Evolutionary conservation across 1,139 yeast genomes (phyloP).

Genomic region (Candida labiduridarum): DNA sequence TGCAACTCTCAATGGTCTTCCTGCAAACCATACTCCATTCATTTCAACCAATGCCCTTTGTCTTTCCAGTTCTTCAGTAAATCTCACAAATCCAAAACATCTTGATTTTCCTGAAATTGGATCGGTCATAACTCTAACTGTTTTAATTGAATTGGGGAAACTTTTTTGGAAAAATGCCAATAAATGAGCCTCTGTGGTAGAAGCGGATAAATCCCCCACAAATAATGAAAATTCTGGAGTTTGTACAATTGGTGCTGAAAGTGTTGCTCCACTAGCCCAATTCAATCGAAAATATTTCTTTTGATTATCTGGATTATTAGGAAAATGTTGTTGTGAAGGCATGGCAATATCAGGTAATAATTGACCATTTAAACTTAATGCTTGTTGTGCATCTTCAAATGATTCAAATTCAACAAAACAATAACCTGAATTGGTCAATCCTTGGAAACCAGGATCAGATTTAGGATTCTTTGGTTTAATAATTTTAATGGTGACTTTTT

Average conservation of each 20-base stretch:
- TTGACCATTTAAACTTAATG: conserved; percentile 65
- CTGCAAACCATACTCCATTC: conserved; percentile 77
- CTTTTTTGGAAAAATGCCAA: conserved; percentile 65
- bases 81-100: conserved; percentile 78
- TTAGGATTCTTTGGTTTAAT: conserved; percentile 48
- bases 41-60: conserved; percentile 66
- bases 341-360: conserved; percentile 59
- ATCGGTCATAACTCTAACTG: conserved; percentile 77
- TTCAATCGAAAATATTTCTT: conserved; percentile 65
- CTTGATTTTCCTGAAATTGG: conserved; percentile 71
- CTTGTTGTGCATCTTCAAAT: conserved; percentile 65
- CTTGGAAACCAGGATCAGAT: conserved; percentile 27
- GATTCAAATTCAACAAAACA: conserved; percentile 72
- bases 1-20: conserved; percentile 73
- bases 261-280: conserved; percentile 73
- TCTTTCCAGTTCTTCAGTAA: conserved; percentile 63
- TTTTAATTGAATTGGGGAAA: conserved; percentile 62
- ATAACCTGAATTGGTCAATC: conserved; percentile 64
- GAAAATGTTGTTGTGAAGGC: conserved; percentile 47
- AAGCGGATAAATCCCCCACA: conserved; percentile 79
- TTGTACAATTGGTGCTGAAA: conserved; percentile 53
- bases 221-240: conserved; percentile 63
- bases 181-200: conserved; percentile 70
- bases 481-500: conserved; percentile 51
- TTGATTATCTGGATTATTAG: conserved; percentile 53